phyloP scores from a whole-genome alignment of 306 rosid genomes.

The Cajanus cajan region DNA sequence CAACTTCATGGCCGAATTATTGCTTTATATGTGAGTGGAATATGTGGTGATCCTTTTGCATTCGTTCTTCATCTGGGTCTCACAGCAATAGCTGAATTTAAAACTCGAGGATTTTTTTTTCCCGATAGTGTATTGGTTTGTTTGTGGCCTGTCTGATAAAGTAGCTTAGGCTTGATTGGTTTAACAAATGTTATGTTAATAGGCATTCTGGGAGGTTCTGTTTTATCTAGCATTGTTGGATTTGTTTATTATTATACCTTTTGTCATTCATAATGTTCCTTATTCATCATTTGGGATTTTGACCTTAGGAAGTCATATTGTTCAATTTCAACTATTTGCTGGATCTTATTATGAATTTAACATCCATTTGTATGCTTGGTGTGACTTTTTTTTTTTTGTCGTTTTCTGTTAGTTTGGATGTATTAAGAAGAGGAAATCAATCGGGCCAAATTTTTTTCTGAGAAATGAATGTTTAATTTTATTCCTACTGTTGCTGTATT shows the following conservation, averaged over 20 bases:
- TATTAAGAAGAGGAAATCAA: not conserved
- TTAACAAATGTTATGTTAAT: not conserved
- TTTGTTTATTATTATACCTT: not conserved
- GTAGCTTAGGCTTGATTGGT: not conserved
- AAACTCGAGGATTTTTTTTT: not conserved
- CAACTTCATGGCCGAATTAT: not conserved
- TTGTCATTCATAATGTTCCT: not conserved
- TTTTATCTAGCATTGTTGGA: not conserved
- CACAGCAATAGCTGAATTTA: not conserved
- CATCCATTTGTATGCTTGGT: not conserved
- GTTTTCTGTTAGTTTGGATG: not conserved
- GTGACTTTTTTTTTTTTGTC: not conserved
- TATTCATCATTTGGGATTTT: not conserved
- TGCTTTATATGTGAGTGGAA: not conserved
- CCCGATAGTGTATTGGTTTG: too few relatives aligned
- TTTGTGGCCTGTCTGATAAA: not conserved
- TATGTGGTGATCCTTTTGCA: not conserved
- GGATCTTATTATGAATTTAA: not conserved
- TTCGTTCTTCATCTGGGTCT: not conserved
- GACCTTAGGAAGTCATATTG: not conserved
- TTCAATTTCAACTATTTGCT: not conserved
- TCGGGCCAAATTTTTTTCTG: not conserved
- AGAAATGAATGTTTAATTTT: not conserved
- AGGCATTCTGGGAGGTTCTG: too few relatives aligned
- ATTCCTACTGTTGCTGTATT: not conserved